Evolutionary conservation across 1,284 basidiomycete species (phyloP), one percentile per base, ranked within the genome.

Genomic region (Trichosporon asahii): DNA sequence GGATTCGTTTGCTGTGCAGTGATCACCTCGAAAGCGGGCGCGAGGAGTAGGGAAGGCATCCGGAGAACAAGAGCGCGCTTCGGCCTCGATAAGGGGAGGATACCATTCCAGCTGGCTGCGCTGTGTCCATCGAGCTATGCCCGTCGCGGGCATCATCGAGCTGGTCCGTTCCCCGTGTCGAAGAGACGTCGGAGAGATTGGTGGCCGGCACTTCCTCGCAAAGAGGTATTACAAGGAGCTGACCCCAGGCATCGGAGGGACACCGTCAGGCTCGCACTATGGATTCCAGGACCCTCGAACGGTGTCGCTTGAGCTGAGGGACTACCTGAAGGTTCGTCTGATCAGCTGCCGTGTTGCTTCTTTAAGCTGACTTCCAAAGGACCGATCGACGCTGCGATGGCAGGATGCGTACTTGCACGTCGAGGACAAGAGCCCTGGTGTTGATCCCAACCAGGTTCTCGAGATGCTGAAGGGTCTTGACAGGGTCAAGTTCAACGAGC

Each of bases 401-500:
- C 68, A 76, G 12, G 79, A 79, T 55, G 81, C 78, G 1, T 79
- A 72, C 68, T 78, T 77, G 68, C 73, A 76, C 49, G 74, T 81
- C 9, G 68, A 79, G 65, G 77, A 76, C 46, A 73, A 74, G 35
- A 72, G 66, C 44, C 80, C 79, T 0, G 75, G 72, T 25, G 67
- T 78, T 11, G 77, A 81, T 35, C 67, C 74, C 1, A 66, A 71
- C 29, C 72, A 69, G 11, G 78, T 82, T 4, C 69, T 84, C 1
- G 78, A 80, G 27, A 57, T 76, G 35, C 70, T 84, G 53, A 80
- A 80, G 70, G 73, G 74, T 35, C 75, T 79, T 63, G 78, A 80
- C 6, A 76, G 76, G 14, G 78, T 84, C 31, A 75, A 78, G 65
- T 82, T 76, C 65, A 82, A 80, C 67, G 72, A 77, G 53, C 68